Percentiles rank a stretch among this genome's conserved stretches.
These are phyloP conservation scores for Pyracantha coccinea DNA, from an alignment of 331 rosid genomes.

Conservation along the genomic window DNA sequence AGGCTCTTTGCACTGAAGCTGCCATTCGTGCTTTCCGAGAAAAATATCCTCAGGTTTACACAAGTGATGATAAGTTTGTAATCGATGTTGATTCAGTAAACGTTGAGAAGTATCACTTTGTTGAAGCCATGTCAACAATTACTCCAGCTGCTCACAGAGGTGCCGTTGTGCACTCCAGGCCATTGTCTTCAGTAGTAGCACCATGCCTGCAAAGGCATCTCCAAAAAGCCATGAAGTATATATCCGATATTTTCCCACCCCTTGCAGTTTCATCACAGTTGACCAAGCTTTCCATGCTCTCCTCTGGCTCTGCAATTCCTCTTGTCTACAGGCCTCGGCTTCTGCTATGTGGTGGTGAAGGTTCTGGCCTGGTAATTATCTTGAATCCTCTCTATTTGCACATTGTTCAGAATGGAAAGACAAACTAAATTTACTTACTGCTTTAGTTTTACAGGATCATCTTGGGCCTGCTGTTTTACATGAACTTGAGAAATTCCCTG, in stretches of 20 bases:
- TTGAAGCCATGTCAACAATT: conserved; percentile 95
- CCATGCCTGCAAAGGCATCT: conserved; percentile 80
- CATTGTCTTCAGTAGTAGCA: conserved; percentile 80
- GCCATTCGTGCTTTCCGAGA: conserved; percentile 96
- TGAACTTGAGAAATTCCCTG: conserved; percentile 95
- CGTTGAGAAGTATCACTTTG: conserved; percentile 83
- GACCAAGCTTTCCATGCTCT: conserved; percentile 78
- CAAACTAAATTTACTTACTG: conserved; percentile 86
- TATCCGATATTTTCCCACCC: conserved; percentile 74
- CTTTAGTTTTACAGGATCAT: conserved; percentile 99
- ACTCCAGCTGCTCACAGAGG: conserved; percentile 99
- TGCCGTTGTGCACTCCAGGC: conserved; percentile 86
- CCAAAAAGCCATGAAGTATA: conserved; percentile 47
- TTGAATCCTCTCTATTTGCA: conserved; percentile 25
- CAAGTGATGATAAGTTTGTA: conserved; percentile 93
- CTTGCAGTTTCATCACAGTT: conserved; percentile 55
- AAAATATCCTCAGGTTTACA: conserved; percentile 94
- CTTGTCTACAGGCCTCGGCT: conserved; percentile 93
- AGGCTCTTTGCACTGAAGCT: conserved; percentile 99
- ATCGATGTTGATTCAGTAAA: conserved; percentile 87
- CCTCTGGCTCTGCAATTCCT: conserved; percentile 91
- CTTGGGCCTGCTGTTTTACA: conserved; percentile 97
- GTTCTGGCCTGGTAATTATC: conserved; percentile 89
- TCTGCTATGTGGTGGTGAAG: conserved; percentile 87
- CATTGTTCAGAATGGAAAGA: conserved; percentile 16